Evolutionary conservation across 2,329 filamentous ascomycete species (phyloP).

Genomic region (Fusarium papillatum): DNA sequence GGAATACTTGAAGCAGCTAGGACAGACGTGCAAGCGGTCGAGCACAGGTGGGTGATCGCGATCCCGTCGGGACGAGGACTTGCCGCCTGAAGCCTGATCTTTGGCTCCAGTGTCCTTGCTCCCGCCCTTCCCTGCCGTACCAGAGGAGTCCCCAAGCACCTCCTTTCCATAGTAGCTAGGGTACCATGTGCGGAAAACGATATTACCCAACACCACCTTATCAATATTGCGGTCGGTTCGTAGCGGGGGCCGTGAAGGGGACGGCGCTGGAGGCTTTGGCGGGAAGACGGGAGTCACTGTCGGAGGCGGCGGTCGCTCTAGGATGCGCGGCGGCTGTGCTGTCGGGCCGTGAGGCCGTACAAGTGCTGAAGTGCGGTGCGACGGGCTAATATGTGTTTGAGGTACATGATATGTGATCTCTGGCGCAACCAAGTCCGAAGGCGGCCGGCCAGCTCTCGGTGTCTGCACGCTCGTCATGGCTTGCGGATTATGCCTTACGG

Average conservation of each 20-base stretch:
- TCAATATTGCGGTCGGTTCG: conserved; percentile 82
- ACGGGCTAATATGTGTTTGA: conserved; percentile 45
- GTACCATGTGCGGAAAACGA: conserved; percentile 92
- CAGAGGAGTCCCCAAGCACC: conserved; percentile 65
- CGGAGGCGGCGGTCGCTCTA: conserved; percentile 45
- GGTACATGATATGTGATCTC: conserved; percentile 57
- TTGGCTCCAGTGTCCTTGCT: conserved; percentile 46
- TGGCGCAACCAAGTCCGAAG: conserved; percentile 54
- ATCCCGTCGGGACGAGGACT: conserved; percentile 48
- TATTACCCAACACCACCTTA: conserved; percentile 86
- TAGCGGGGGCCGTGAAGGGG: conserved; percentile 51
- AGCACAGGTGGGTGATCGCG: conserved; percentile 62
- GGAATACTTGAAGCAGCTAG: conserved; percentile 95
- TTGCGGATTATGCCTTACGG: conserved; percentile 10
- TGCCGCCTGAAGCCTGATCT: conserved; percentile 41
- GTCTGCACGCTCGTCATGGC: conserved; percentile 42
- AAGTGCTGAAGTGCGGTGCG: conserved; percentile 45
- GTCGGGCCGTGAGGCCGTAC: conserved; percentile 51
- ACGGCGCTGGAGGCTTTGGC: conserved; percentile 49
- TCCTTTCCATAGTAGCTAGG: conserved; percentile 90
- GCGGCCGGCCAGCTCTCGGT: conserved; percentile 41
- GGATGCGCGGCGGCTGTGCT: conserved; percentile 47
- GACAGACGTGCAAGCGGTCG: conserved; percentile 86
- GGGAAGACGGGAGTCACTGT: conserved; percentile 50
- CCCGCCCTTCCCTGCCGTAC: conserved; percentile 44